Base-by-base conservation (phyloP, 441 rosid genomes). In the Manihot esculenta region DNA sequence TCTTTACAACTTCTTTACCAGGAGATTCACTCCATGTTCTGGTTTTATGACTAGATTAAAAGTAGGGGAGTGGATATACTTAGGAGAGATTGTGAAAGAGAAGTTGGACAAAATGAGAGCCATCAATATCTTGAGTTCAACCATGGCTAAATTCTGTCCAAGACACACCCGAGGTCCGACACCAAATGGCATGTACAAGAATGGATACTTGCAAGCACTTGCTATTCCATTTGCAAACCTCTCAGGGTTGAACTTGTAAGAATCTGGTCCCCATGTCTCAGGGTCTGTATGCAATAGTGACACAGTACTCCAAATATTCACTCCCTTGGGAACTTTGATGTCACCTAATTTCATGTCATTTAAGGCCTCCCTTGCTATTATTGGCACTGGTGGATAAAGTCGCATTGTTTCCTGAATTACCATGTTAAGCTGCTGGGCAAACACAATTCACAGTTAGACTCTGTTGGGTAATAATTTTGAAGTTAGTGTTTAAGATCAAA, bases 381-480 rank as follows among this genome's bases (percentile, higher is more conserved):
- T 81, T 1, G 88, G 60, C 47, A 84, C 93, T 5, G 95, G 95
- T 9, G 97, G 87, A 53, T 91, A 91, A 30, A 91, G 76, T 38
- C 97, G 80, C 63, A 91, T 62, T 8, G 95, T 68, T 72, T 91
- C 97, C 7, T 89, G 81, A 13, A 89, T 85, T 38, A 86, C 95
- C 95, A 86, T 89, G 2, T 82, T 84, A 10, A 91, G 81, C 91
- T 88, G 88, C 76, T 71, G 20, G 3, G 15, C 42, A 47, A 74
- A 30, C 17, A 24, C 33, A 26, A 23, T 26, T 57, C 11, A 33
- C 4, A 15, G 4, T n/a, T n/a, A n/a, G n/a, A n/a, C n/a, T n/a
- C n/a, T n/a, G n/a, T n/a, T n/a, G n/a, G n/a, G n/a, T n/a, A n/a
- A n/a, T n/a, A n/a, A n/a, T n/a, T n/a, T n/a, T n/a, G n/a, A n/a